Evolutionary conservation across 1,284 basidiomycete genomes (phyloP), one percentile per base, ranked within the genome.

Genomic region (Fistulinella staudtii): DNA sequence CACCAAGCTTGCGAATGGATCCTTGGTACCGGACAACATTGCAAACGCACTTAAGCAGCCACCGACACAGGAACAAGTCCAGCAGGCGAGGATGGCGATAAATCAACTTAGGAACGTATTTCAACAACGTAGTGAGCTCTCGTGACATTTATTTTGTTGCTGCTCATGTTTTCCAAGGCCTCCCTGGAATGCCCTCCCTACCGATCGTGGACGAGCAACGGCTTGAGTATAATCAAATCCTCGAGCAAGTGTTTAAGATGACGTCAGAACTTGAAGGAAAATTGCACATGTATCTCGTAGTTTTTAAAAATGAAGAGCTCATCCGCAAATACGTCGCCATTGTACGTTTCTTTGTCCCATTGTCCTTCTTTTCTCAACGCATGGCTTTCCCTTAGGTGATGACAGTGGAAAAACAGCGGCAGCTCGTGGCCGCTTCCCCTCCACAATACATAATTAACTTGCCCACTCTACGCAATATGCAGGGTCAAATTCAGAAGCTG

Each of bases 171-270:
- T 44, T 25, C 41, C 37, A 41, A 52, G 50, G 54, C 44, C 45
- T 56, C 24, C 55, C 54, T 3, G 56, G 53, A 36, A 64, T 71
- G 55, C 40, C 51, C 4, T 36, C 44, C 15, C 55, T 65, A 21
- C 70, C 68, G 9, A 55, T 85, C n/a, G 67, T 77, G 2, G 65
- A 72, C 4, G 74, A 76, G 0, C 77, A 79, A 47, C 70, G 75
- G 29, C 43, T 63, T 29, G 76, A 79, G 33, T 85, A 75, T 54
- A 74, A 71, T 39, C 55, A 55, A 18, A 36, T 73, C 4, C 66
- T 86, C 23, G 77, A 80, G 42, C 67, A 73, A 33, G 53, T 79
- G 21, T 60, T 62, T 53, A 73, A 69, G 39, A 53, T 66, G 33
- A 66, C 71, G 21, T 42, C 35, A 8, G 77, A 81, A 0, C 60